A percentile compares a stretch with the other conserved stretches of the same genome.
Evolutionary conservation across 306 rosid genomes (phyloP).

Genomic region (Fragaria ananassa): DNA sequence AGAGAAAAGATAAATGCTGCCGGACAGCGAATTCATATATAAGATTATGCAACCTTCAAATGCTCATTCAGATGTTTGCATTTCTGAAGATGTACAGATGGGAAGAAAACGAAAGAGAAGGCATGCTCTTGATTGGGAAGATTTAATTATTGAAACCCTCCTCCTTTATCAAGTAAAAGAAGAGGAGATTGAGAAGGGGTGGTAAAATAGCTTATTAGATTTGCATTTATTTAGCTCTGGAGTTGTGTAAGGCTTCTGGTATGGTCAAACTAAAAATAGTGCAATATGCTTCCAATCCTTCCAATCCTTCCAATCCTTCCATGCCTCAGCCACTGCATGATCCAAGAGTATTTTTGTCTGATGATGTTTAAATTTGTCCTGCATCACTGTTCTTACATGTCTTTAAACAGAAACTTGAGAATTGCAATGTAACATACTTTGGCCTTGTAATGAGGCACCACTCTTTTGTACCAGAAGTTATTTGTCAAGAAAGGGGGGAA

Average conservation of each 20-base stretch:
- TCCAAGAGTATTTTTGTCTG: background rate
- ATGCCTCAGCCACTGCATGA: background rate
- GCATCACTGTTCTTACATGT: background rate
- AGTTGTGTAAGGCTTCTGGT: slow-evolving; percentile 19
- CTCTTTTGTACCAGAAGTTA: background rate
- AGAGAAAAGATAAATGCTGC: slow-evolving; percentile 63
- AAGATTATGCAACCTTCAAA: too few species aligned
- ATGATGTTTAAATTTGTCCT: background rate
- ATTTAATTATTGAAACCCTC: slow-evolving; percentile 72
- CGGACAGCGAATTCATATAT: slow-evolving; percentile 47
- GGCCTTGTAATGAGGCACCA: background rate
- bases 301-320: background rate
- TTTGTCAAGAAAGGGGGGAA: background rate
- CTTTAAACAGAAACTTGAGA: background rate
- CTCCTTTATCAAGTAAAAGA: slow-evolving; percentile 69
- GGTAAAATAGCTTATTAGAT: slow-evolving; percentile 58
- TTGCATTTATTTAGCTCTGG: slow-evolving; percentile 61
- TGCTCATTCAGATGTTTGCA: too few species aligned
- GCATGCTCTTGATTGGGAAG: too few species aligned
- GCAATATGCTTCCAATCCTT: background rate
- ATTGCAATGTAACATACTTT: background rate
- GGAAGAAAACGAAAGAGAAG: too few species aligned
- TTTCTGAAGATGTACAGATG: too few species aligned
- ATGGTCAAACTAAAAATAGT: background rate
- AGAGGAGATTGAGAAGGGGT: slow-evolving; percentile 82